Conservation (phyloP, 2,329 filamentous ascomycete species). For the Rutstroemia sp. region DNA sequence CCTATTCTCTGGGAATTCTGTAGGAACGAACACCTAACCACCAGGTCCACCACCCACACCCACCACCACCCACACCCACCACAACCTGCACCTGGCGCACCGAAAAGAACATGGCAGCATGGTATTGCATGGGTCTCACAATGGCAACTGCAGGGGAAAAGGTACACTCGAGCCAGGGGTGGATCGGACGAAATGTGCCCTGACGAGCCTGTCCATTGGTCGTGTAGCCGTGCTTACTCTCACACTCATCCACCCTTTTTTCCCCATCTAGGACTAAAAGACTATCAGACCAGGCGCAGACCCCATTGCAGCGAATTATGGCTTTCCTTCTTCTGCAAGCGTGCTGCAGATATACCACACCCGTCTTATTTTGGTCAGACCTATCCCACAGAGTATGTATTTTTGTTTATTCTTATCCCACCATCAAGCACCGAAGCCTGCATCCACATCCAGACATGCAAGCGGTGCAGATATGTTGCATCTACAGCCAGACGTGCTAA, state of each 20-base stretch:
- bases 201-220: conserved; percentile 8
- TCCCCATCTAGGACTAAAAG: not conserved
- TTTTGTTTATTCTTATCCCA: conserved; percentile 7
- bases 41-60: no score
- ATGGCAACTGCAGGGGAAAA: conserved; percentile 2
- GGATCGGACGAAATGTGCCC: conserved; percentile 7
- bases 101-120: not conserved
- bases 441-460: no score
- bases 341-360: not conserved
- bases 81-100: no score
- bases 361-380: conserved; percentile 2
- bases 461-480: not conserved
- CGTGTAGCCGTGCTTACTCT: conserved; percentile 9
- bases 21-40: no score
- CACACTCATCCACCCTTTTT: not conserved
- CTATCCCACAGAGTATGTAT: not conserved
- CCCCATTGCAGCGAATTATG: conserved; percentile 4
- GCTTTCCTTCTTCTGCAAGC: not conserved
- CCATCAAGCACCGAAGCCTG: not conserved
- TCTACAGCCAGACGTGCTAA: conserved; percentile 5
- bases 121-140: not conserved
- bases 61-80: no score
- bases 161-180: not conserved
- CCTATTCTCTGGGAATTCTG: no score
- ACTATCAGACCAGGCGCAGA: conserved; percentile 5